phyloP scores from a whole-genome alignment of 2,329 filamentous ascomycete species.

The Trichoderma pleuroti region DNA sequence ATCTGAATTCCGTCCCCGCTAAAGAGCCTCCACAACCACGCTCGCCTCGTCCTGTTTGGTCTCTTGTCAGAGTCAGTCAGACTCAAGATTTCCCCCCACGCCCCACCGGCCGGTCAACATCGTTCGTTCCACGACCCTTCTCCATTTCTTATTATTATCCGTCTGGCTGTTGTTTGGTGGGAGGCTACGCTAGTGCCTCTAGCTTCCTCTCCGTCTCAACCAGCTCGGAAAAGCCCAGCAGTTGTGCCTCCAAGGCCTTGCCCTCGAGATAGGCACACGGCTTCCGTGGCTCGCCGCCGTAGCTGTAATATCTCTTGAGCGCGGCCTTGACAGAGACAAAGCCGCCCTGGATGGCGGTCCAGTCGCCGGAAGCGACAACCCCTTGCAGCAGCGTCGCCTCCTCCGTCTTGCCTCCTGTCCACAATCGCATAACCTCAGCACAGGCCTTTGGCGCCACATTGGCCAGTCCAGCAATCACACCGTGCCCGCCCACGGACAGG shows the following conservation, averaged over 20 bases:
- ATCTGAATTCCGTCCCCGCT: constrained; percentile 7
- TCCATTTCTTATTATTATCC: neutral
- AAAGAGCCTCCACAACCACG: constrained; percentile 5
- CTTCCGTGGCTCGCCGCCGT: constrained; percentile 58
- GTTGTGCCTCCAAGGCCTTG: constrained; percentile 24
- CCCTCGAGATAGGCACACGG: constrained; percentile 38
- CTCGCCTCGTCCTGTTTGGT: neutral
- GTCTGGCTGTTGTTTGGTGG: constrained; percentile 6
- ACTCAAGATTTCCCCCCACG: constrained; percentile 9
- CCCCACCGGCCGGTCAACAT: neutral
- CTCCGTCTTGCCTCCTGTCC: constrained; percentile 51
- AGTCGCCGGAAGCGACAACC: constrained; percentile 63
- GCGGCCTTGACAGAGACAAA: constrained; percentile 67
- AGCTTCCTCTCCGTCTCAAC: constrained; percentile 23
- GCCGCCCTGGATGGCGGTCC: constrained; percentile 65
- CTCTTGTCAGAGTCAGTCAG: constrained; percentile 12
- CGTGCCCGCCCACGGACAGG: constrained; percentile 65
- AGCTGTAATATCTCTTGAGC: constrained; percentile 57
- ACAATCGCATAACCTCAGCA: constrained; percentile 58
- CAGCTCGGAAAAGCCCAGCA: constrained; percentile 25
- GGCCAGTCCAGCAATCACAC: constrained; percentile 67
- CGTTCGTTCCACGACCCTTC: neutral
- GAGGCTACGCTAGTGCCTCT: constrained; percentile 31
- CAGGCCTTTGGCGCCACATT: constrained; percentile 67
- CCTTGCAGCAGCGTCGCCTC: constrained; percentile 63